Percentiles rank a stretch among this genome's conserved stretches.
Evolutionary conservation across 164 flowering plant species (phyloP).

Genomic region (Cinnamomum chago): DNA sequence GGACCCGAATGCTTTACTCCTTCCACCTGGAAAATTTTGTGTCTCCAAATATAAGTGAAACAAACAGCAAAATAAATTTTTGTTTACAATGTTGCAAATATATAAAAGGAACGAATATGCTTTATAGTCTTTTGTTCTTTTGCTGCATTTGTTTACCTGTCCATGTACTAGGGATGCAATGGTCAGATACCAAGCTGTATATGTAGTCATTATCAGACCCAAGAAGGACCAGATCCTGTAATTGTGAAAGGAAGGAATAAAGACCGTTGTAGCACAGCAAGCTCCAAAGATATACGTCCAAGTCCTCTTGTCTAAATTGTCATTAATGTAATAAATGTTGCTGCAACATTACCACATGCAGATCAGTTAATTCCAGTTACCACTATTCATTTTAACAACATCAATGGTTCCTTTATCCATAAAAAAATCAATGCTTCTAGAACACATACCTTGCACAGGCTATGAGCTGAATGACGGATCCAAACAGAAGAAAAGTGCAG

Average conservation of each 20-base stretch:
- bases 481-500: constrained; percentile 81
- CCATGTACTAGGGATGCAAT: constrained; percentile 90
- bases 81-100: too few species aligned
- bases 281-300: constrained; percentile 99
- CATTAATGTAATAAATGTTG: constrained; percentile 98
- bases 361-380: not conserved
- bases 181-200: constrained; percentile 96
- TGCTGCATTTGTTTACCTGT: constrained; percentile 48
- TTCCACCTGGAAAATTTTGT: constrained; percentile 49
- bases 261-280: constrained; percentile 97
- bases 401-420: too few species aligned
- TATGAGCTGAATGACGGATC: constrained; percentile 80
- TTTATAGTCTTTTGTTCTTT: not conserved
- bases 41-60: too few species aligned
- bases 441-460: constrained; percentile 75
- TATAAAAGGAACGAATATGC: too few species aligned
- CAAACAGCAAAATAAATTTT: not conserved
- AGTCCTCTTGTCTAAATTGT: constrained; percentile 96
- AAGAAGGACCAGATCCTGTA: constrained; percentile 98
- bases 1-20: constrained; percentile 95
- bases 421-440: not conserved
- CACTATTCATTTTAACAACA: not conserved
- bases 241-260: constrained; percentile 97
- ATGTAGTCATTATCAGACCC: constrained; percentile 93
- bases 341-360: constrained; percentile 39